These are phyloP conservation scores for Pholiota molesta DNA, from an alignment of 768 basidiomycete genomes.

Conservation along the genomic window DNA sequence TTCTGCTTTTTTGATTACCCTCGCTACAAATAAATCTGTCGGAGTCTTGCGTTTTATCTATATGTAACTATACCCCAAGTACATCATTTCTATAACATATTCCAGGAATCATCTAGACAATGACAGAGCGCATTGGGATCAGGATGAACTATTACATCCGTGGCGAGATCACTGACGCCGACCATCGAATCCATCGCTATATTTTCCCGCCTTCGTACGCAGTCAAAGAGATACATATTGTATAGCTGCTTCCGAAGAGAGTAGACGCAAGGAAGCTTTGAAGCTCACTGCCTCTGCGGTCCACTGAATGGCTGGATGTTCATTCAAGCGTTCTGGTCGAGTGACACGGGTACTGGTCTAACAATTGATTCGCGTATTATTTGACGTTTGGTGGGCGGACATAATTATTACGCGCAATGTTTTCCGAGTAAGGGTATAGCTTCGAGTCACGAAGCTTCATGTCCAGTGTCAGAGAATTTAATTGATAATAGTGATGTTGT, in stretches of 20 bases:
- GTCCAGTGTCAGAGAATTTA: background rate
- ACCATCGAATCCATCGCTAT: background rate
- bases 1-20: background rate
- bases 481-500: background rate
- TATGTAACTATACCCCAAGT: background rate
- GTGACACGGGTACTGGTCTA: background rate
- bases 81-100: background rate
- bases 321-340: background rate
- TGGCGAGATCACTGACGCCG: background rate
- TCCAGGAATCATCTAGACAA: background rate
- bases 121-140: background rate
- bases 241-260: background rate
- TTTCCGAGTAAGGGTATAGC: background rate
- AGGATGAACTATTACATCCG: background rate
- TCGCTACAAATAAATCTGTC: background rate
- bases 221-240: background rate
- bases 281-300: background rate
- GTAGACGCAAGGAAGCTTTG: background rate
- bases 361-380: background rate
- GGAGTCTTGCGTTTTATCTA: background rate
- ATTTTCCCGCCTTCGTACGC: background rate
- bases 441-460: background rate
- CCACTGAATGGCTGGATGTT: background rate
- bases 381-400: background rate
- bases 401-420: background rate